Conservation (phyloP, 2,329 filamentous ascomycete genomes). For the Pyricularia grisea region DNA sequence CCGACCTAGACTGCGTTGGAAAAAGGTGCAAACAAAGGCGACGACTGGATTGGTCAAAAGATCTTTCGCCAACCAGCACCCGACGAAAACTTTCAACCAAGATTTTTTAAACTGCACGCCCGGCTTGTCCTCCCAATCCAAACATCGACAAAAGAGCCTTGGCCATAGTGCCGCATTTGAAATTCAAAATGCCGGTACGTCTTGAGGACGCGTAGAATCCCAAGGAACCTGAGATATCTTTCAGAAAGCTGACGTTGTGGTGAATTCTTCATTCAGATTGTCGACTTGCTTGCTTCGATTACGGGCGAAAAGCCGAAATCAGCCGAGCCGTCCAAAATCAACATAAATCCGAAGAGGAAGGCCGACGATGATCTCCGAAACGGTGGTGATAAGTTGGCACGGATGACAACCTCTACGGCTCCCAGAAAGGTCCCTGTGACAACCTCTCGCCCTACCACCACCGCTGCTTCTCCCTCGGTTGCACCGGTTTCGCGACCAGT, state of each 20-base stretch:
- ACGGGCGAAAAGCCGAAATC: conserved; percentile 39
- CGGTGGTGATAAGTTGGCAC: conserved; percentile 31
- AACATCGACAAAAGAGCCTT: not conserved
- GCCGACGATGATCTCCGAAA: conserved; percentile 39
- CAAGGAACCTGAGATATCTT: not conserved
- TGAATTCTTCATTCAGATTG: conserved; percentile 27
- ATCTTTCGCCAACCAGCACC: not conserved
- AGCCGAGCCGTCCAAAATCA: conserved; percentile 19
- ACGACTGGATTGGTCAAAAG: not conserved
- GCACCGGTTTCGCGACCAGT: not conserved
- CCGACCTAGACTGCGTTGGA: not conserved
- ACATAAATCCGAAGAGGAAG: conserved; percentile 42
- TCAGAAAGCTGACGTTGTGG: not conserved
- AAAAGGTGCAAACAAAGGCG: not conserved
- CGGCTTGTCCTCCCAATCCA: not conserved
- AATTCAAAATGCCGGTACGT: not conserved
- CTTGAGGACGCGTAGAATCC: too few relatives aligned
- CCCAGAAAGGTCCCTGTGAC: not conserved
- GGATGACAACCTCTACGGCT: conserved; percentile 18
- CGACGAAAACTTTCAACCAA: not conserved
- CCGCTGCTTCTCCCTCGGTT: not conserved
- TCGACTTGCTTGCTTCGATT: conserved; percentile 52
- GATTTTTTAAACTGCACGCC: not conserved
- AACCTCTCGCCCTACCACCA: not conserved
- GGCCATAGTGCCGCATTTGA: not conserved